phyloP scores from a whole-genome alignment of 225 moss, liverwort and hornwort species.

The Pleurozium schreberi region DNA sequence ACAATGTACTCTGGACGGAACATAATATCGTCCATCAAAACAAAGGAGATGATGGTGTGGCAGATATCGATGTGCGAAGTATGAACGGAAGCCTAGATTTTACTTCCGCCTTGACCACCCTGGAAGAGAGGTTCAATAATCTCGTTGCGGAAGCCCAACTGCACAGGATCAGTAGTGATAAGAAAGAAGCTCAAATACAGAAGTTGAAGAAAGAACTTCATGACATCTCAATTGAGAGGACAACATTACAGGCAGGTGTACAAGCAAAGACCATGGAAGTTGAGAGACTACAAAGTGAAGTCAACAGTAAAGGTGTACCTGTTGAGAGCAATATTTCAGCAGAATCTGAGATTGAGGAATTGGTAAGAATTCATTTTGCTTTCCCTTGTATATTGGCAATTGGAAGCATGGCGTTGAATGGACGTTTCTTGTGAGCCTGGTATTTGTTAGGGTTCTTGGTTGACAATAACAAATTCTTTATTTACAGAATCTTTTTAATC shows the following conservation, averaged over 20 bases:
- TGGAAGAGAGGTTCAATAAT: conserved; percentile 20
- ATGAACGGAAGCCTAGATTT: conserved; percentile 7
- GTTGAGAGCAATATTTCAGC: conserved; percentile 7
- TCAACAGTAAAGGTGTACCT: conserved; percentile 14
- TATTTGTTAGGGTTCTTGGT: not conserved
- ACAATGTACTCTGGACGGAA: conserved; percentile 28
- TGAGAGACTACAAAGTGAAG: conserved; percentile 41
- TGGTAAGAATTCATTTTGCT: conserved; percentile 14
- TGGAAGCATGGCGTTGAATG: not conserved
- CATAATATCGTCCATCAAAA: not conserved
- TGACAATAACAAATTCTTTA: not conserved
- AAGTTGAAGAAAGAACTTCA: conserved; percentile 50
- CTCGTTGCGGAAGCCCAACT: conserved; percentile 19
- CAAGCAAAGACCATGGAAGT: conserved; percentile 42
- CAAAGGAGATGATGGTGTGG: conserved; percentile 2
- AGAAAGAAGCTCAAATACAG: conserved; percentile 56
- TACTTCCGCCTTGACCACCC: not conserved
- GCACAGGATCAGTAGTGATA: conserved; percentile 27
- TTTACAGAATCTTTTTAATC: not conserved
- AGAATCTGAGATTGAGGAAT: conserved; percentile 60
- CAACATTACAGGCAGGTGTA: conserved; percentile 38
- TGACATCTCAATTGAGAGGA: conserved; percentile 39
- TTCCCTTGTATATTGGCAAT: not conserved
- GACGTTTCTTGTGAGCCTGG: not conserved
- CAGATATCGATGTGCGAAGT: conserved; percentile 3